Base-by-base conservation (phyloP, 495 filamentous ascomycete species). In the Tuber brumale region DNA sequence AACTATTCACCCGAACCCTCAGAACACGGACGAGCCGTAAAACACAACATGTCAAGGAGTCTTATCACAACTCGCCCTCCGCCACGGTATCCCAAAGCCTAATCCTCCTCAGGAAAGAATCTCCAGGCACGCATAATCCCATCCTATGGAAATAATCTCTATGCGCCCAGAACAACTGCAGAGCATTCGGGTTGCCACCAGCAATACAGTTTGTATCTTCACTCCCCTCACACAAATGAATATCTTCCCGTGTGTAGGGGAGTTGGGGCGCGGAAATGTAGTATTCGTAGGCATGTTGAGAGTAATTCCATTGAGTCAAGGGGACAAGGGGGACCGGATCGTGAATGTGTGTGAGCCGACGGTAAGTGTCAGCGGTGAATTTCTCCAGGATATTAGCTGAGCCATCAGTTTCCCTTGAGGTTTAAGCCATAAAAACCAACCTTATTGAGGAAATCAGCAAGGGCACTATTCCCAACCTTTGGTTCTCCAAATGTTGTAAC, bases 401-500 rank as follows among this genome's bases (percentile, higher is more conserved):
- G 23, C 27, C 14, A 31, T 6, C 27, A 16, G 27, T 18, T 74
- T 71, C 61, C 39, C 21, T 31, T 42, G 39, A 8, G 3, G 27
- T 10, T 18, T 14, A 41, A n/a, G 8, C 71, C 37, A n/a, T n/a
- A 0, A 71, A 44, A 57, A 69, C 39, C 3, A 35, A 76, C 74
- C 75, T 37, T 66, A 45, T 79, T 69, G 2, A 82, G 61, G 41
- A 75, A 98, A 7, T 85, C 78, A 18, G 86, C 90, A 75, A 98
- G 87, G 9, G 83, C 90, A 41, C 85, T 81, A 84, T 98, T 99
- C 2, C 95, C 95, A 21, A 96, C 83, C 70, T 90, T 89, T 31
- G 95, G 95, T 83, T 98, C 94, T 23, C 95, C 95, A 83, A 97
- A 98, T 2, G 95, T 98, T 21, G 95, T 97, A 0, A 97, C 90